Evolutionary conservation across 805 yeast species (phyloP).

Genomic region (Myxozyma melibiosi): DNA sequence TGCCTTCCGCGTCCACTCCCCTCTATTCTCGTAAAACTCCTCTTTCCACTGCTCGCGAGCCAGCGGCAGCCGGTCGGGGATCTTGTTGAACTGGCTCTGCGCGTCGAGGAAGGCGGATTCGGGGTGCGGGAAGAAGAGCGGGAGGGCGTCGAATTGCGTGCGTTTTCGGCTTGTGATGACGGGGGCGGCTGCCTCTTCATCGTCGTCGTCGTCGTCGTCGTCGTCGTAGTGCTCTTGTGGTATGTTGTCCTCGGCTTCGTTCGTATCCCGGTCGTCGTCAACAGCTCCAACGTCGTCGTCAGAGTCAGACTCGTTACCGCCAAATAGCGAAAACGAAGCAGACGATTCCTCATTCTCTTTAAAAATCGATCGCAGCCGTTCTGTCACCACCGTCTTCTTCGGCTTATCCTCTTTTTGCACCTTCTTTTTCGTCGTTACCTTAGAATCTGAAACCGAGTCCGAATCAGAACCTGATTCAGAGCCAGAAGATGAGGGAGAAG

Average conservation of each 20-base stretch:
- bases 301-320: slow-evolving; percentile 38
- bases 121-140: slow-evolving; percentile 78
- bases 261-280: background rate
- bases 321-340: slow-evolving; percentile 47
- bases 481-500: background rate
- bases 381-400: slow-evolving; percentile 11
- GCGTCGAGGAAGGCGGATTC: slow-evolving; percentile 86
- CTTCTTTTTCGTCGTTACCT: background rate
- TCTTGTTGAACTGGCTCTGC: slow-evolving; percentile 73
- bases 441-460: background rate
- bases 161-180: background rate
- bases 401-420: background rate
- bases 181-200: background rate
- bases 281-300: slow-evolving; percentile 38
- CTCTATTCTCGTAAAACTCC: slow-evolving; percentile 83
- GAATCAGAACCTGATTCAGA: slow-evolving; percentile 1
- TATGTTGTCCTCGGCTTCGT: background rate
- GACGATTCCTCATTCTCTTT: slow-evolving; percentile 2
- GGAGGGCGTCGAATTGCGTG: slow-evolving; percentile 38
- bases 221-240: background rate
- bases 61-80: slow-evolving; percentile 44
- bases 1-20: slow-evolving; percentile 74
- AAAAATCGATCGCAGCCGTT: slow-evolving; percentile 20
- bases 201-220: slow-evolving; percentile 42
- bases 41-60: slow-evolving; percentile 59